Evolutionary conservation across 306 rosid species (phyloP).

Genomic region (Prosopis cineraria): DNA sequence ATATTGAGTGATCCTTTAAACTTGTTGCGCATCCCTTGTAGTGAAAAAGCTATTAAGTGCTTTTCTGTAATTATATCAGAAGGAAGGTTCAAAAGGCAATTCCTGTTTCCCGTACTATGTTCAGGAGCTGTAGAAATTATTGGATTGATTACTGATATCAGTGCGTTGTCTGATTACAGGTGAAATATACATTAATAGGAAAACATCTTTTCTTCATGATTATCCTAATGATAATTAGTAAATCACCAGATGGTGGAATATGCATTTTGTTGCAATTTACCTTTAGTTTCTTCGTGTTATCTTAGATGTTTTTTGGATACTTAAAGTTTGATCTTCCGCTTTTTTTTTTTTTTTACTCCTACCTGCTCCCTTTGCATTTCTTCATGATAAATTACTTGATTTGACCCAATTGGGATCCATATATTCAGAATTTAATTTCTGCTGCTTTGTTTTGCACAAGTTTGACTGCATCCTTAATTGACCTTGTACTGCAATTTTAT

Average conservation of each 20-base stretch:
- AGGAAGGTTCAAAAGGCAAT: background rate
- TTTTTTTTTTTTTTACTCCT: background rate
- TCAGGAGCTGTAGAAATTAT: background rate
- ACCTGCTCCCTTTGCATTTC: background rate
- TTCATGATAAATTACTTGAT: background rate
- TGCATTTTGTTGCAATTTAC: no score
- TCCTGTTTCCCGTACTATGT: background rate
- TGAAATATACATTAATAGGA: background rate
- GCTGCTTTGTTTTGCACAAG: no score
- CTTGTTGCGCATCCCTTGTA: background rate
- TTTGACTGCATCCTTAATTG: background rate
- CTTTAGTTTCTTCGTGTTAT: background rate
- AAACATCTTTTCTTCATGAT: background rate
- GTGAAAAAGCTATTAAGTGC: background rate
- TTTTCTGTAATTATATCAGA: no score
- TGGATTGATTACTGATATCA: background rate
- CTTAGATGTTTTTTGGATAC: no score
- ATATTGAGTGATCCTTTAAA: background rate
- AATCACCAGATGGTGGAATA: background rate
- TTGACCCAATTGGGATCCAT: background rate
- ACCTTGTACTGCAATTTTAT: background rate
- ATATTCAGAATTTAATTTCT: background rate
- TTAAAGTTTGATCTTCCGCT: background rate
- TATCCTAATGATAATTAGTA: background rate
- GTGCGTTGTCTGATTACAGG: background rate